These are phyloP conservation scores for Dactylonectria macrodidyma DNA, from an alignment of 2,329 filamentous ascomycete species.

Conservation along the genomic window DNA sequence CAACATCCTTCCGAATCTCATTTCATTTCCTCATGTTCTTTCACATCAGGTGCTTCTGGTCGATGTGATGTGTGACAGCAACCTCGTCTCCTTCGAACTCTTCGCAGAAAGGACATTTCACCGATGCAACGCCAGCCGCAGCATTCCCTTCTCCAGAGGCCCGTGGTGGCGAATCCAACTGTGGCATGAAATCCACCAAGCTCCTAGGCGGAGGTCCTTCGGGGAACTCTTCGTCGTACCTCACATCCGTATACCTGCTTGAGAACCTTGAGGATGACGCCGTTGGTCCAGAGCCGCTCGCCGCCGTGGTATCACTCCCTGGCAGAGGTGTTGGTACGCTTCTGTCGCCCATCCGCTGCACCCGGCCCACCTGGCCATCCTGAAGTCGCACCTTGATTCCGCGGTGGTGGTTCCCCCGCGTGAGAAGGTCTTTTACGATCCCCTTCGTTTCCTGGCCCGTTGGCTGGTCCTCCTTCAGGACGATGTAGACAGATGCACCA, in stretches of 20 bases:
- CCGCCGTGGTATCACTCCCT: not conserved
- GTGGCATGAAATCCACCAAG: slow-evolving; percentile 64
- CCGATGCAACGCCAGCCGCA: slow-evolving; percentile 21
- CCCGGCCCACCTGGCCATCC: slow-evolving; percentile 81
- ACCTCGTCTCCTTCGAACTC: slow-evolving; percentile 77
- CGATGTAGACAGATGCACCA: slow-evolving; percentile 78
- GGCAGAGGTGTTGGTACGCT: slow-evolving; percentile 18
- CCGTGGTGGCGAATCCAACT: slow-evolving; percentile 43
- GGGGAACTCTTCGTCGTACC: slow-evolving; percentile 54
- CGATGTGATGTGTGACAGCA: slow-evolving; percentile 78
- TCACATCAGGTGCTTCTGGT: slow-evolving; percentile 51
- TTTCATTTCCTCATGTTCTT: not conserved
- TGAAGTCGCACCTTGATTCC: slow-evolving; percentile 84
- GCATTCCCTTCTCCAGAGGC: slow-evolving; percentile 26
- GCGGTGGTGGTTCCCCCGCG: slow-evolving; percentile 80
- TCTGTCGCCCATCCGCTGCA: slow-evolving; percentile 71
- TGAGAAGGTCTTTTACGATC: slow-evolving; percentile 77
- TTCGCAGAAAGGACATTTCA: slow-evolving; percentile 76
- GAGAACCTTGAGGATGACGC: slow-evolving; percentile 46
- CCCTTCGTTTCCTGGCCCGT: slow-evolving; percentile 81
- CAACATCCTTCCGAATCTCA: not conserved
- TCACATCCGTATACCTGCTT: slow-evolving; percentile 53
- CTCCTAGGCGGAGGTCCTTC: slow-evolving; percentile 58
- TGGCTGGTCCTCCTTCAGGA: slow-evolving; percentile 82
- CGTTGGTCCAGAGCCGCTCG: slow-evolving; percentile 18